Conservation (phyloP, 352 stramenopile species). For the Phytophthora niederhauseri region DNA sequence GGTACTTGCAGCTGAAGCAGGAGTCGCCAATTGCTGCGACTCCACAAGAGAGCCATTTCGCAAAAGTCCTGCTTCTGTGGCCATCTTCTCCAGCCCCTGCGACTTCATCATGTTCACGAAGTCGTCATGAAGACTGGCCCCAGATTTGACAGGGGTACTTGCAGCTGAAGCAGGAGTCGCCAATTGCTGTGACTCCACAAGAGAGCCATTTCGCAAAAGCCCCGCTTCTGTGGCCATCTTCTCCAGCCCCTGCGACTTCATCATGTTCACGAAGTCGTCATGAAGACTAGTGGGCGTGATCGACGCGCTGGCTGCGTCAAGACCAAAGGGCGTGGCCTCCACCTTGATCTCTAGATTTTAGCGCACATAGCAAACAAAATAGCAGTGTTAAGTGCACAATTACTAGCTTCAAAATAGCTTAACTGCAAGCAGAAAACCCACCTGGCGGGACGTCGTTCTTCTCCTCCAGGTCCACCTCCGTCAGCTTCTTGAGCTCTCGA, state of each 20-base stretch:
- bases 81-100: conserved; percentile 84
- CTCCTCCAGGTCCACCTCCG: conserved; percentile 77
- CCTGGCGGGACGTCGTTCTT: conserved; percentile 57
- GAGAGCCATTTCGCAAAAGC: conserved; percentile 72
- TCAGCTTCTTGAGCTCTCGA: conserved; percentile 81
- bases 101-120: conserved; percentile 90
- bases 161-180: conserved; percentile 17
- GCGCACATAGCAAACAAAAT: neutral
- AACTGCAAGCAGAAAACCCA: conserved; percentile 12
- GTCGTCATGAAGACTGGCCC: conserved; percentile 79
- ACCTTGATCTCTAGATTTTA: conserved; percentile 23
- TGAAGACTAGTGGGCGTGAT: conserved; percentile 80
- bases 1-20: conserved; percentile 15
- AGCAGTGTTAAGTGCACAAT: neutral
- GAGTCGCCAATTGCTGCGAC: conserved; percentile 38
- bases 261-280: conserved; percentile 89
- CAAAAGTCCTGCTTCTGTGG: conserved; percentile 76
- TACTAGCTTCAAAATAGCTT: neutral
- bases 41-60: conserved; percentile 76
- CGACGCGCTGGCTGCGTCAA: conserved; percentile 37
- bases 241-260: conserved; percentile 83
- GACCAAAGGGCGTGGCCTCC: conserved; percentile 45
- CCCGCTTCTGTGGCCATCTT: conserved; percentile 85
- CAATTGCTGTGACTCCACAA: conserved; percentile 58
- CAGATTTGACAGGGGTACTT: conserved; percentile 15